phyloP scores from a whole-genome alignment of 2,329 filamentous ascomycete species.

The Colletotrichum higginsianum region DNA sequence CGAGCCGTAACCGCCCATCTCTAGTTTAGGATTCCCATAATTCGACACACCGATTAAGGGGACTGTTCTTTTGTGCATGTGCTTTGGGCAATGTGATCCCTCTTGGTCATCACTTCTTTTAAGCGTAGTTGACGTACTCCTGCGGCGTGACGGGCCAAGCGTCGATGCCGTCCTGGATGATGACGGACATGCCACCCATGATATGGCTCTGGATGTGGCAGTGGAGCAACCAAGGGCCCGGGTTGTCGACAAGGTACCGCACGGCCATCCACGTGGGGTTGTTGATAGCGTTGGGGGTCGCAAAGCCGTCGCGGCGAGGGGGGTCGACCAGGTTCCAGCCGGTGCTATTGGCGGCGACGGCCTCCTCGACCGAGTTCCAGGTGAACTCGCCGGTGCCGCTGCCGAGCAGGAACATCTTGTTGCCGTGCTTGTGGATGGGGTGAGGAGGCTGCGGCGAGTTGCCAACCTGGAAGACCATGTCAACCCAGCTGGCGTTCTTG shows the following conservation, averaged over 20 bases:
- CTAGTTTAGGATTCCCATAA: conserved; percentile 6
- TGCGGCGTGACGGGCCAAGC: conserved; percentile 58
- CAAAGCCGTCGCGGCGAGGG: conserved; percentile 65
- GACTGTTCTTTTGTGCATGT: background rate
- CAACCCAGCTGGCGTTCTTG: conserved; percentile 65
- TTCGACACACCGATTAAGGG: conserved; percentile 19
- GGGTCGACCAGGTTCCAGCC: conserved; percentile 72
- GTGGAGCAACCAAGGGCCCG: conserved; percentile 69
- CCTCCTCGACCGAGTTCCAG: conserved; percentile 68
- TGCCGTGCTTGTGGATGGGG: conserved; percentile 76
- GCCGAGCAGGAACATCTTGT: conserved; percentile 72
- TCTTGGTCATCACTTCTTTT: background rate
- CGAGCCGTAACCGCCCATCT: conserved; percentile 9
- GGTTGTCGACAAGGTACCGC: conserved; percentile 66
- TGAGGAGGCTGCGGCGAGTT: conserved; percentile 66
- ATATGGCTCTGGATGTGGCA: conserved; percentile 71
- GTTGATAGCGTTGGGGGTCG: conserved; percentile 52
- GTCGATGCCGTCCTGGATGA: conserved; percentile 64
- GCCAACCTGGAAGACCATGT: conserved; percentile 66
- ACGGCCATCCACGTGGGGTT: conserved; percentile 63
- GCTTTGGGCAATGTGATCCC: background rate
- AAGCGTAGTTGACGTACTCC: conserved; percentile 50
- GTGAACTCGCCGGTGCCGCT: conserved; percentile 64
- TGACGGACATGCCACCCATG: conserved; percentile 68
- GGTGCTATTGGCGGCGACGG: conserved; percentile 60